Percentiles rank a stretch among this genome's conserved stretches.
These are phyloP conservation scores for Xerocomus subilludens DNA, from an alignment of 1,284 basidiomycete species.

Conservation along the genomic window DNA sequence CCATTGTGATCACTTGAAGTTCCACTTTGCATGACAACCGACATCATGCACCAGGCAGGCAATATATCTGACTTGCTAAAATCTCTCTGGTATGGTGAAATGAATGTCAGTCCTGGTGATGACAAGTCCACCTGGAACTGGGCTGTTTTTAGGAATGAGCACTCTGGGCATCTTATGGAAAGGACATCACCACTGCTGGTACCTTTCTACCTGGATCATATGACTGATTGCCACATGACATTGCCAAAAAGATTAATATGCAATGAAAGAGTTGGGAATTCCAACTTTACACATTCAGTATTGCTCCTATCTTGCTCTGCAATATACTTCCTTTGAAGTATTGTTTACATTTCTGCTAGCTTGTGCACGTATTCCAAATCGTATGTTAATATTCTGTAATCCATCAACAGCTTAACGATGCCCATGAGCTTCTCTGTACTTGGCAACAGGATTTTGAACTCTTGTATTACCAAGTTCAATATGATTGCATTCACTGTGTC, in stretches of 20 bases:
- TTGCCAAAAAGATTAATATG: constrained; percentile 14
- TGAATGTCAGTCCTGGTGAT: neutral
- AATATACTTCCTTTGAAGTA: neutral
- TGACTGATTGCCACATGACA: neutral
- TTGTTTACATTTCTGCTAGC: constrained; percentile 24
- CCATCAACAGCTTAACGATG: neutral
- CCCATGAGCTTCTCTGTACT: neutral
- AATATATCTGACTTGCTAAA: neutral
- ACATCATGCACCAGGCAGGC: constrained; percentile 15
- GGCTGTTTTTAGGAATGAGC: neutral
- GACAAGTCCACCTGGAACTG: constrained; percentile 18
- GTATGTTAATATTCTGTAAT: neutral
- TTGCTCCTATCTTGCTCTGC: neutral
- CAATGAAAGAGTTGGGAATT: constrained; percentile 30
- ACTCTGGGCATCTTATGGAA: neutral
- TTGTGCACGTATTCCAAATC: constrained; percentile 10
- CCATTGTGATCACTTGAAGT: constrained; percentile 22
- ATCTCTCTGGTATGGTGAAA: neutral
- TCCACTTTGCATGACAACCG: constrained; percentile 20
- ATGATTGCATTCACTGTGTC: neutral
- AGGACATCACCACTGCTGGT: neutral
- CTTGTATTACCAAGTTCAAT: neutral
- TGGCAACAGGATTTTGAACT: neutral
- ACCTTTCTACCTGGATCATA: constrained; percentile 1
- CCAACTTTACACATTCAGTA: neutral